These are phyloP conservation scores for Lipomyces spencermartinsiae DNA, from an alignment of 805 yeast species.

Conservation along the genomic window DNA sequence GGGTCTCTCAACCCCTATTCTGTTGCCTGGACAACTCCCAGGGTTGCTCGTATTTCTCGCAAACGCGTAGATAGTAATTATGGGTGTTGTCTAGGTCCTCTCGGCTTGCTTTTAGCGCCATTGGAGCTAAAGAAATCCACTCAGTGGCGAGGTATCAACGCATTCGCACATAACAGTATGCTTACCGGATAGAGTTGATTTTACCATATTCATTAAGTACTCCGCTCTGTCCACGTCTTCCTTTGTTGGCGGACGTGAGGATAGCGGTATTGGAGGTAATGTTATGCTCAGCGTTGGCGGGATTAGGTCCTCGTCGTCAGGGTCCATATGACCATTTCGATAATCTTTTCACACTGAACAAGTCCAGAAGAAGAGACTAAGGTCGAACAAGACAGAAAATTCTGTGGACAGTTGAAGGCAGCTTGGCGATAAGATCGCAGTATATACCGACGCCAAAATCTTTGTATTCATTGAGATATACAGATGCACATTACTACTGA, in stretches of 20 bases:
- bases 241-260: slow-evolving; percentile 1
- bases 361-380: too few relatives aligned
- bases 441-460: too few relatives aligned
- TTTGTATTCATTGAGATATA: too few relatives aligned
- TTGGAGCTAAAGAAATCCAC: neutral
- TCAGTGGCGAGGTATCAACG: neutral
- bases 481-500: too few relatives aligned
- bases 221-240: neutral
- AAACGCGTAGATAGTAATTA: neutral
- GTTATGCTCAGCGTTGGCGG: slow-evolving; percentile 1
- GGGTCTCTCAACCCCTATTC: neutral
- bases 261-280: neutral
- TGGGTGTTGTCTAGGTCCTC: neutral
- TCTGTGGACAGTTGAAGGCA: too few relatives aligned
- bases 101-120: neutral
- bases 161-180: neutral
- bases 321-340: neutral
- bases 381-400: too few relatives aligned
- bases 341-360: neutral
- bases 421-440: too few relatives aligned
- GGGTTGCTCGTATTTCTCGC: neutral
- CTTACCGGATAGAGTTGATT: neutral
- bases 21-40: neutral
- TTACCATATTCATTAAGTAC: neutral
- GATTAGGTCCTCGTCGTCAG: neutral